Base-by-base conservation (phyloP, 2,329 filamentous ascomycete species). In the Ascochyta pisi region DNA sequence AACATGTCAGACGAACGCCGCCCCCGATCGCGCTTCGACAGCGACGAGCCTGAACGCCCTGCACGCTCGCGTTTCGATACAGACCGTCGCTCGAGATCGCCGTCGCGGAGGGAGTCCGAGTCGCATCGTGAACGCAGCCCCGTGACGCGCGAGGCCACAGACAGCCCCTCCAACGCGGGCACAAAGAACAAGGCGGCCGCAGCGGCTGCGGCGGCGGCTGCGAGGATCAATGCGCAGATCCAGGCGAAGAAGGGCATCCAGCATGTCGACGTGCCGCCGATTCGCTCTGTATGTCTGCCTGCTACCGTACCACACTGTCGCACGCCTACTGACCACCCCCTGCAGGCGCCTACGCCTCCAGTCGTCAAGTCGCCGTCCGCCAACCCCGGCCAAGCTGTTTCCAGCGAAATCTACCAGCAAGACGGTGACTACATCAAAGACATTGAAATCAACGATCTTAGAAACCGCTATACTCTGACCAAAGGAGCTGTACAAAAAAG, bases 371-470 rank as follows among this genome's bases (percentile, higher is more conserved):
- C 86, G 42, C 79, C 83, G 33, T 78, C 83, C 24, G 79, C 82
- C 48, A 77, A 78, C 22, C 65, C 74, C 46, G 75, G 75, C 19
- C 70, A 75, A 29, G 77, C 79, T 19, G 82, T 82, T 37, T 86
- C 86, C 58, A 84, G 96, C 76, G 92, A 94, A 69, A 90, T 96
- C 75, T 98, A 98, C 74, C 90, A 96, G 68, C 90, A 93, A 60
- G 95, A 98, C 75, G 95, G 95, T 69, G 95, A 99, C 79, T 98
- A 91, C 76, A 98, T 99, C 79, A 95, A 96, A 78, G 95, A 99
- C 73, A 96, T 99, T 73, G 95, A 98, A 82, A 92, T 99, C 82
- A 99, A 99, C 78, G 94, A 98, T 78, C 81, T 98, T 72, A 89
- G 94, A 63, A 99, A 98, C 76, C 91, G 94, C 69, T 99, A 99